phyloP scores from a whole-genome alignment of 371 early-diverging fungal genomes.

The Thermomucor indicae-seudaticae region DNA sequence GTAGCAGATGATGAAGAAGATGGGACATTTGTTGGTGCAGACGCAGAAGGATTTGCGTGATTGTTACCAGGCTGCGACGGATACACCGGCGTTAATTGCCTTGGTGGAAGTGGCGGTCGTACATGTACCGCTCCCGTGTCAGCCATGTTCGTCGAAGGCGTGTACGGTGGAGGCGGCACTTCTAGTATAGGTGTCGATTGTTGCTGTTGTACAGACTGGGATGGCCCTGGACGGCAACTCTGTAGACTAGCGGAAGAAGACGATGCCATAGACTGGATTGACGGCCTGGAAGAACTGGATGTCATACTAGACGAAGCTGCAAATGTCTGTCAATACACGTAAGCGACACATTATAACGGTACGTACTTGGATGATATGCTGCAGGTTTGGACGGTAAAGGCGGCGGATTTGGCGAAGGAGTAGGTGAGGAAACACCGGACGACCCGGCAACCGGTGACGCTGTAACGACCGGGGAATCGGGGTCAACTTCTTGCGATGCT shows the following conservation, averaged over 20 bases:
- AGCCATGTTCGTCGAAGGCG: no score
- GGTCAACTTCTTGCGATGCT: not conserved
- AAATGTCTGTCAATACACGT: not conserved
- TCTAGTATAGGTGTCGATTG: no score
- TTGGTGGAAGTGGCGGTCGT: not conserved
- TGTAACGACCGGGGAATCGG: not conserved
- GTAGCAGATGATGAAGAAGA: not conserved
- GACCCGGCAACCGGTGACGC: not conserved
- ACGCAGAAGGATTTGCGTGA: not conserved
- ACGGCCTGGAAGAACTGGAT: no score
- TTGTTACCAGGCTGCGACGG: not conserved
- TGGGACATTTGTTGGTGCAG: not conserved
- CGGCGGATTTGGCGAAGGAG: conserved; percentile 3
- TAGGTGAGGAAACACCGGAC: not conserved
- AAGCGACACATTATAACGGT: not conserved
- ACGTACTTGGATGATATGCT: conserved; percentile 11
- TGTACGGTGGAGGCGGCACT: no score
- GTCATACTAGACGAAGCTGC: not conserved
- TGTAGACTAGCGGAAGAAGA: no score
- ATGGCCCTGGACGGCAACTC: no score
- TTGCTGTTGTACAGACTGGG: no score
- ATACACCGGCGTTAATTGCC: not conserved
- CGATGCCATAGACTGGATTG: not conserved
- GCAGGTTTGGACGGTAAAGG: conserved; percentile 11
- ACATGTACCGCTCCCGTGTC: no score